Base-by-base conservation (phyloP, 805 yeast genomes). In the Wickerhamomyces xylosicus region DNA sequence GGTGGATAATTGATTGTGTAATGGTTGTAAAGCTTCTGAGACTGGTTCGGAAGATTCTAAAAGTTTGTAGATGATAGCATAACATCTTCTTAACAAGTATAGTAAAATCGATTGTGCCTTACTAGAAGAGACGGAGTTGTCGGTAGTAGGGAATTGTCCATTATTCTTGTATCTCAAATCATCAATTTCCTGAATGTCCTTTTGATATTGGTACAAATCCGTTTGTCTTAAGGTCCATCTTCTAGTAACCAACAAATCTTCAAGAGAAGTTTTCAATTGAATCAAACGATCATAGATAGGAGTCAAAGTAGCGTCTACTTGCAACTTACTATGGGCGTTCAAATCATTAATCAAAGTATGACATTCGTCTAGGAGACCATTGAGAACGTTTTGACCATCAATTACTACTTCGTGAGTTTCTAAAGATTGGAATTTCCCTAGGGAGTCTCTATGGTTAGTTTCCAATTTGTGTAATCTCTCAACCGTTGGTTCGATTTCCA, bases 191-290 rank as follows among this genome's bases (percentile, higher is more conserved):
- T 76, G 79, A 45, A 92, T 66, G 45, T 70, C 69, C 52, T 79
- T 77, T 60, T 87, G 95, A 57, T 84, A 89, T 36, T 72, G 70
- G 62, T 83, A 92, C 44, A 92, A 68, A 62, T 92, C 99, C 0
- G 98, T 92, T 53, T 89, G 95, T 54, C 99, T 76, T 63, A 92
- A 67, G 2, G 97, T 90, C 99, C 99, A 92, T 58, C 98, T 74
- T 60, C 96, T 79, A 3, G 98, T 92, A 34, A 92, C 77, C 50
- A 90, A 68, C 45, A 92, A 65, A 48, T 85, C 85, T 49, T 85
- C 95, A 44, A 92, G 69, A 16, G 79, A 79, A 19, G 75, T 68
- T 57, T 86, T 85, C 48, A 86, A 68, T 34, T 71, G 74, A 22
- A 73, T 63, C 47, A 92, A 65, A 42, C 74, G 69, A 36, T 73